Evolutionary conservation across 2,329 filamentous ascomycete species (phyloP), one percentile per base, ranked within the genome.

Genomic region (Arthrobotrys pseudoclavata): DNA sequence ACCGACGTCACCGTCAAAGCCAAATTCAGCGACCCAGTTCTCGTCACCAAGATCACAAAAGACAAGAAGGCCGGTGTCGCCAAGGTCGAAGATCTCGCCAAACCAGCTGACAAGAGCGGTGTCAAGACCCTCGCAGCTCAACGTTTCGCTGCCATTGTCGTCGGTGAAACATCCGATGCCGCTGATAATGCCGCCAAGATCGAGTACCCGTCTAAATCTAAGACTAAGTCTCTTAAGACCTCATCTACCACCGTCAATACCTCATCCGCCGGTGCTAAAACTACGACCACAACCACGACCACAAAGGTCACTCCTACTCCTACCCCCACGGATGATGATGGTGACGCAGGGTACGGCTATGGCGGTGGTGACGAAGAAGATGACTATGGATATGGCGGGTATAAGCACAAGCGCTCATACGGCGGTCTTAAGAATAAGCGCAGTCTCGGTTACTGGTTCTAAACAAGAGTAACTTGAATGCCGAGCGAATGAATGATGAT

Each of bases 21-120:
- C 40, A 29, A 24, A 15, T 66, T 55, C 40, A 53, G 60, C 20
- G 34, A 52, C 45, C 69, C 69, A 40, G 55, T 57, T n/a, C 50
- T 72, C 2, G 63, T 50, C 37, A 42, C 60, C 0, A 37, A 26
- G 10, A 62, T 57, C 15, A 72, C 69, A 10, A 22, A 57, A 22
- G 22, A 37, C 20, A 72, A 72, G 69, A 48, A 52, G 12, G 61
- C 60, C 20, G 69, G 69, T 60, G 69, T 22, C 12, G 34, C 26
- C n/a, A 40, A 15, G 18, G 20, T 34, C 9, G 69, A 66, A 5
- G 60, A 72, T n/a, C 24, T 72, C 12, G 15, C 50, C 13, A 50
- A 66, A 7, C 69, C 69, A 20, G 55, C 42, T 20, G 55, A 60
- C 4, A 60, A 60, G 55, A 42, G 1, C 22, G 55, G 55, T 60